A percentile compares a stretch with the other conserved stretches of the same genome.
Conservation (phyloP, 208 protist genomes). For the Willaertia magna region DNA sequence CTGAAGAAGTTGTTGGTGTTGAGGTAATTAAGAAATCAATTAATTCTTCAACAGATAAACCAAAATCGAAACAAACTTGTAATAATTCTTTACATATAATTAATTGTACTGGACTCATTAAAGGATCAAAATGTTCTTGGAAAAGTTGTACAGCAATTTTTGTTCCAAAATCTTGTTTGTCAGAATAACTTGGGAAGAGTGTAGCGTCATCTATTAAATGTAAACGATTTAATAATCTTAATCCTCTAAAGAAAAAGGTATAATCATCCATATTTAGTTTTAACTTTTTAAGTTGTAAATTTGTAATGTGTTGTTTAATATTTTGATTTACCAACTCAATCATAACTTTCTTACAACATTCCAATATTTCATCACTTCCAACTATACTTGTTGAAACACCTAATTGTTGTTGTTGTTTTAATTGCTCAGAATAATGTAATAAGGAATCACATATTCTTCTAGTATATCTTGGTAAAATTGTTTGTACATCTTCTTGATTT, state of each 20-base stretch:
- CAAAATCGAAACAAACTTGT: constrained; percentile 10
- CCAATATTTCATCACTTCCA: too few relatives aligned
- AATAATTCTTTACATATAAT: constrained; percentile 12
- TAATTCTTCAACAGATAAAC: neutral
- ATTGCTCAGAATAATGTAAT: neutral
- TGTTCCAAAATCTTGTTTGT: neutral
- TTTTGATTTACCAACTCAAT: neutral
- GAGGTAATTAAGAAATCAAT: neutral
- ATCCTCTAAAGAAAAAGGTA: constrained; percentile 8
- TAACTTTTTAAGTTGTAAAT: neutral
- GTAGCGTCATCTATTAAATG: neutral
- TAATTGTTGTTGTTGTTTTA: neutral
- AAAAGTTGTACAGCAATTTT: neutral
- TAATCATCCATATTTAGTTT: neutral
- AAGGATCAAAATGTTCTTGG: neutral
- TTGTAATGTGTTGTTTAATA: neutral
- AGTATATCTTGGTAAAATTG: neutral
- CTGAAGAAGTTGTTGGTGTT: neutral
- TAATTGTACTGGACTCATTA: neutral
- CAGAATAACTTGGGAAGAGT: neutral
- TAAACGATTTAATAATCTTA: neutral
- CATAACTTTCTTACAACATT: neutral
- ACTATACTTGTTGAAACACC: neutral
- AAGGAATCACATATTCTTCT: neutral
- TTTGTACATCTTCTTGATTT: neutral